phyloP scores from a whole-genome alignment of 169 alveolate species.

The Perkinsus chesapeaki region DNA sequence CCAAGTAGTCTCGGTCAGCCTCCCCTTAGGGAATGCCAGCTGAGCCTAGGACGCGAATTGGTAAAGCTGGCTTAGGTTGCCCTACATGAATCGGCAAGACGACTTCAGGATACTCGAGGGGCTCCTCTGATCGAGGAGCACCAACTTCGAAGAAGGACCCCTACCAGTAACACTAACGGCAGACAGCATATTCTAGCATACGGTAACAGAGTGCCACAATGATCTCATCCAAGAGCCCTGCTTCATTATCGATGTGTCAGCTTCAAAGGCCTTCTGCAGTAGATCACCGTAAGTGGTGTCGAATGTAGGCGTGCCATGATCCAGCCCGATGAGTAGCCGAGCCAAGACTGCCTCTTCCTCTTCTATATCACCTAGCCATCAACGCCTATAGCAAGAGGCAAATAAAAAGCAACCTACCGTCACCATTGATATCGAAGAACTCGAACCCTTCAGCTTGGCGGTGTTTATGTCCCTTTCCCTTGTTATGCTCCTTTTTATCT shows the following conservation, averaged over 20 bases:
- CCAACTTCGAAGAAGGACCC: background rate
- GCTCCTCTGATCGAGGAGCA: background rate
- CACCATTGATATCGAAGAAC: background rate
- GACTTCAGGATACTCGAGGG: background rate
- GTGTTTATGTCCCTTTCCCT: background rate
- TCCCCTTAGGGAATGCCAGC: background rate
- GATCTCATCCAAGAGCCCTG: background rate
- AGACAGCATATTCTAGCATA: background rate
- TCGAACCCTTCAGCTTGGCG: background rate
- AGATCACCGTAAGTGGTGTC: background rate
- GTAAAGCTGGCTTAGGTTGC: background rate
- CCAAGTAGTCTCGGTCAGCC: background rate
- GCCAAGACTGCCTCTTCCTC: background rate
- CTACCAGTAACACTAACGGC: background rate
- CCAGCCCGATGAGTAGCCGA: background rate
- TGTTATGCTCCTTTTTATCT: background rate
- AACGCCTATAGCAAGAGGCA: background rate
- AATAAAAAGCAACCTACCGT: background rate
- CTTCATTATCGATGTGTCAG: background rate
- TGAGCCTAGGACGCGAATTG: background rate
- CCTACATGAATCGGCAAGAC: background rate
- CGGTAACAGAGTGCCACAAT: background rate
- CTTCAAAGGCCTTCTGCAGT: background rate
- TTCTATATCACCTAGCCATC: background rate
- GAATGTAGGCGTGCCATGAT: background rate